Evolutionary conservation across 2,329 filamentous ascomycete genomes (phyloP).

Genomic region (Coleophoma cylindrospora): DNA sequence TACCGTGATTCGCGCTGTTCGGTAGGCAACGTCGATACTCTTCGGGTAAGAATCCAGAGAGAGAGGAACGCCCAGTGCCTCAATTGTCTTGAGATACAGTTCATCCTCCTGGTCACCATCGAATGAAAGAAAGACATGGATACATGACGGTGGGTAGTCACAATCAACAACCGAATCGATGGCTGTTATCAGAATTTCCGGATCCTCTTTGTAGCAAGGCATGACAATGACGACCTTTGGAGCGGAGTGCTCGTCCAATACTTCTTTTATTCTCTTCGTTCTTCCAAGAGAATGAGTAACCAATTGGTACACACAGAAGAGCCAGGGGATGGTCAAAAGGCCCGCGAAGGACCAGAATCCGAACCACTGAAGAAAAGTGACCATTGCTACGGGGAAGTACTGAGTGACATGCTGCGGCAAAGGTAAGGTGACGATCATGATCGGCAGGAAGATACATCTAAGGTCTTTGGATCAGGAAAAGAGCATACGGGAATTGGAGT

Average conservation of each 20-base stretch:
- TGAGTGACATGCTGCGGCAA: constrained; percentile 67
- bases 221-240: constrained; percentile 95
- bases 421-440: constrained; percentile 91
- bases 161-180: constrained; percentile 89
- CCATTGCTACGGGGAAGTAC: constrained; percentile 66
- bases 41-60: constrained; percentile 74
- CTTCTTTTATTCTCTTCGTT: constrained; percentile 74
- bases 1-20: constrained; percentile 77
- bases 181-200: constrained; percentile 76
- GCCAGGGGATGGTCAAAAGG: constrained; percentile 82
- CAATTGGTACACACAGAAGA: constrained; percentile 88
- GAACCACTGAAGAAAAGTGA: constrained; percentile 81
- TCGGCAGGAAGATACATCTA: constrained; percentile 80
- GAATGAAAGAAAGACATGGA: constrained; percentile 93
- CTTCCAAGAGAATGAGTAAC: constrained; percentile 83
- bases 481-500: too few relatives aligned
- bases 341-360: constrained; percentile 90
- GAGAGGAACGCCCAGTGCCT: constrained; percentile 76
- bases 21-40: constrained; percentile 87
- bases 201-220: constrained; percentile 93
- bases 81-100: constrained; percentile 80
- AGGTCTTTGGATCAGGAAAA: background rate
- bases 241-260: constrained; percentile 77
- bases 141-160: constrained; percentile 86
- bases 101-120: constrained; percentile 88